Percentiles rank a stretch among this genome's conserved stretches.
These are phyloP conservation scores for Clonostachys byssicola DNA, from an alignment of 2,329 filamentous ascomycete species.

Conservation along the genomic window DNA sequence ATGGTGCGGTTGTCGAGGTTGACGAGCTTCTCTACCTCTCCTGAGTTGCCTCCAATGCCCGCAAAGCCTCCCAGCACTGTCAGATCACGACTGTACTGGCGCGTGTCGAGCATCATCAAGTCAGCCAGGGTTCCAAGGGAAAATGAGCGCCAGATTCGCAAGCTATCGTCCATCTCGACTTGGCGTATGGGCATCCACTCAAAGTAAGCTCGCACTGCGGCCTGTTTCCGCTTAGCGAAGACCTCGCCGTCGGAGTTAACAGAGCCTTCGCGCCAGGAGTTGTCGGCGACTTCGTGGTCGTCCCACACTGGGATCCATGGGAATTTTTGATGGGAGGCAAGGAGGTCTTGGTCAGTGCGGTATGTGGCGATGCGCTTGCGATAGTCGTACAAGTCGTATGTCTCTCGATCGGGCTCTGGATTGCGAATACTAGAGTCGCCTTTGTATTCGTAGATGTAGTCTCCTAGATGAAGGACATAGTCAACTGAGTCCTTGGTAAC, in stretches of 20 bases:
- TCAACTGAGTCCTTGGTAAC: constrained; percentile 52
- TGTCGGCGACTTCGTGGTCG: constrained; percentile 43
- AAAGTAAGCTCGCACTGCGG: constrained; percentile 63
- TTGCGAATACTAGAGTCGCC: constrained; percentile 17
- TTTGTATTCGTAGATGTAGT: constrained; percentile 53
- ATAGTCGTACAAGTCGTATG: constrained; percentile 29
- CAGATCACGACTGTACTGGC: constrained; percentile 60
- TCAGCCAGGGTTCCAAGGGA: constrained; percentile 58
- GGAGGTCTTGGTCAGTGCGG: constrained; percentile 25
- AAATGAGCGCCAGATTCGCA: constrained; percentile 62
- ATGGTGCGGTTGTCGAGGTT: constrained; percentile 61
- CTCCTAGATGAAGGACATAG: constrained; percentile 52
- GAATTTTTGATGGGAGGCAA: constrained; percentile 26
- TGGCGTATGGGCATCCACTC: constrained; percentile 38
- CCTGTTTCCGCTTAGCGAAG: constrained; percentile 64
- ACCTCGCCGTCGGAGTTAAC: constrained; percentile 63
- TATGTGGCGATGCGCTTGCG: constrained; percentile 27
- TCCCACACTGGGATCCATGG: constrained; percentile 32
- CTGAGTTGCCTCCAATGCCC: neutral
- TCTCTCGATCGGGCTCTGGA: constrained; percentile 14
- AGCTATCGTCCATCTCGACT: constrained; percentile 58
- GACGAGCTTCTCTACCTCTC: constrained; percentile 43
- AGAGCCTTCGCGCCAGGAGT: constrained; percentile 56
- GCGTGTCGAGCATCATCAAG: constrained; percentile 61
- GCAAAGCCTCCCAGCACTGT: constrained; percentile 28